A percentile compares a stretch with the other conserved stretches of the same genome.
phyloP scores from a whole-genome alignment of 1,284 basidiomycete species.

The Cutaneotrichosporon arboriforme region DNA sequence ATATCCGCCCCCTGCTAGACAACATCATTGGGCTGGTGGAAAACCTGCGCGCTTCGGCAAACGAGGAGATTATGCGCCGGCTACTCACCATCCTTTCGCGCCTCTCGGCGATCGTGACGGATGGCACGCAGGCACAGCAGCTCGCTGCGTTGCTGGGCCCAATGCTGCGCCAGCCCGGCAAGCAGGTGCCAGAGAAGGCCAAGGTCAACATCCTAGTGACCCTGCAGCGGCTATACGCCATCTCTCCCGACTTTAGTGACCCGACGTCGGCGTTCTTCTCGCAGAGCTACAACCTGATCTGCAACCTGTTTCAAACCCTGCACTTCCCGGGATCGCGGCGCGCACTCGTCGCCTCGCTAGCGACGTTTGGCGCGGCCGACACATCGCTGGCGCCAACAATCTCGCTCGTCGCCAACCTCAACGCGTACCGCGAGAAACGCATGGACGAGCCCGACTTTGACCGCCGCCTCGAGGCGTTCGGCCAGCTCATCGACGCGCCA shows the following conservation, averaged over 20 bases:
- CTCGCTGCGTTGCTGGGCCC: conserved; percentile 73
- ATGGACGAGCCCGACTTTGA: conserved; percentile 94
- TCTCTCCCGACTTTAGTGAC: conserved; percentile 63
- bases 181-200: conserved; percentile 74
- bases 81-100: conserved; percentile 76
- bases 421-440: conserved; percentile 75
- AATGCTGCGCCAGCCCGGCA: conserved; percentile 70
- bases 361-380: conserved; percentile 56
- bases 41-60: conserved; percentile 50
- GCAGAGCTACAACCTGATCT: conserved; percentile 63
- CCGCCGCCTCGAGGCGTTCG: conserved; percentile 71
- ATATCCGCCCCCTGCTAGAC: conserved; percentile 68
- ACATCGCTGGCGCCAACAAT: conserved; percentile 53
- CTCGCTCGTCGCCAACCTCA: conserved; percentile 64
- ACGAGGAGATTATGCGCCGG: conserved; percentile 71
- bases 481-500: conserved; percentile 56
- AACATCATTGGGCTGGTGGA: conserved; percentile 70
- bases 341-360: conserved; percentile 63
- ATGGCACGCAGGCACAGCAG: conserved; percentile 65
- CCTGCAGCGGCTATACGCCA: conserved; percentile 65
- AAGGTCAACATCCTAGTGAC: conserved; percentile 81
- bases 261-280: conserved; percentile 53
- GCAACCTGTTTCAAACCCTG: conserved; percentile 69
- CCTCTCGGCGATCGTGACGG: conserved; percentile 68
- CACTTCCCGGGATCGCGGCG: conserved; percentile 64